Conservation (phyloP, 768 basidiomycete species). For the Hericium alpestre region DNA sequence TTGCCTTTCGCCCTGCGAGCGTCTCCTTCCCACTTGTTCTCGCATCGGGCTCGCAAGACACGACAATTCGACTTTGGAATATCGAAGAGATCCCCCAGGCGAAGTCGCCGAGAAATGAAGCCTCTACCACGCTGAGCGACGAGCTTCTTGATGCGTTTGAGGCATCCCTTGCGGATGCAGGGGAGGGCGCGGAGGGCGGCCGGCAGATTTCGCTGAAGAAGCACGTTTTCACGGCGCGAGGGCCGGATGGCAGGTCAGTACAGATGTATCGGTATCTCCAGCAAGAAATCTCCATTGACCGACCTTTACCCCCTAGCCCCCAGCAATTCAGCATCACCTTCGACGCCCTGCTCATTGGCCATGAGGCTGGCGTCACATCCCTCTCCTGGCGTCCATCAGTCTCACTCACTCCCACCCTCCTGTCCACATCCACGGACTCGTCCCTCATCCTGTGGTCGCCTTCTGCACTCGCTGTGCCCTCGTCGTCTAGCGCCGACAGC, state of each 20-base stretch:
- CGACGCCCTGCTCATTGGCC: slow-evolving; percentile 91
- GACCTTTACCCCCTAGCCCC: slow-evolving; percentile 17
- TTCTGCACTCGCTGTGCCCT: slow-evolving; percentile 34
- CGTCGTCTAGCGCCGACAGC: slow-evolving; percentile 18
- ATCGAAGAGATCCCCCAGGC: slow-evolving; percentile 43
- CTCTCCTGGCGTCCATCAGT: slow-evolving; percentile 64
- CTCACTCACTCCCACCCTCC: slow-evolving; percentile 35
- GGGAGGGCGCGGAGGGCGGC: slow-evolving; percentile 68
- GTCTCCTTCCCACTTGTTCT: slow-evolving; percentile 47
- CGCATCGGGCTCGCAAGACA: slow-evolving; percentile 93
- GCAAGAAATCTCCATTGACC: slow-evolving; percentile 1
- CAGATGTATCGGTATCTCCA: neutral
- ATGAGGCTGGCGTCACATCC: slow-evolving; percentile 86
- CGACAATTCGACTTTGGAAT: slow-evolving; percentile 87
- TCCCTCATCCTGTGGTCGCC: slow-evolving; percentile 94
- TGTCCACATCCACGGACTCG: slow-evolving; percentile 94
- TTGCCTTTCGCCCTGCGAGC: slow-evolving; percentile 47
- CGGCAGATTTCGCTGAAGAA: slow-evolving; percentile 83
- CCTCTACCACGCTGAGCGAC: slow-evolving; percentile 34
- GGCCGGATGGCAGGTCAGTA: slow-evolving; percentile 25
- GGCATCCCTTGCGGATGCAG: slow-evolving; percentile 59
- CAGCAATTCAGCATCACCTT: slow-evolving; percentile 72
- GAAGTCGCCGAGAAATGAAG: slow-evolving; percentile 1
- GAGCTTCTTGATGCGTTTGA: slow-evolving; percentile 86
- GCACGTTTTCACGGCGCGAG: slow-evolving; percentile 64